Base-by-base conservation (phyloP, 2,329 filamentous ascomycete genomes). In the Botryotinia narcissicola region DNA sequence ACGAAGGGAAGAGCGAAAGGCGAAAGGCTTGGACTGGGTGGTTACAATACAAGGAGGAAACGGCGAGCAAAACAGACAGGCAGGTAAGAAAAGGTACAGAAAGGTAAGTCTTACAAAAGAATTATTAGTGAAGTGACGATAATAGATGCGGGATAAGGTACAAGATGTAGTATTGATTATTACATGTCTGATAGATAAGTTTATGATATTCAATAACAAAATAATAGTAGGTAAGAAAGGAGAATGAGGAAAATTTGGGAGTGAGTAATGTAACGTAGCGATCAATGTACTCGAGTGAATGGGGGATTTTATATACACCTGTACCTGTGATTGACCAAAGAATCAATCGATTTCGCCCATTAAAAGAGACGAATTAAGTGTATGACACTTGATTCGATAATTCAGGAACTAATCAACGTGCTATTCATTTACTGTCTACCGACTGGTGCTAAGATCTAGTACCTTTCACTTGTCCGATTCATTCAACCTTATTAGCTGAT, bases 1-100 rank as follows among this genome's bases (percentile, higher is more conserved):
- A 40, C 10, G 37, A 40, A 40, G 37, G 37, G 35, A 35, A 35
- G 35, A 5, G 35, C 35, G 35, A 35, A 35, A 35, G 35, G 37
- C 37, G 10, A 40, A 10, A 40, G 44, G 5, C 32, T 51, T 51
- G 8, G 37, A 37, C 14, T 35, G 16, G 12, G 40, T 35, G n/a
- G 25, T 40, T 2, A 29, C 37, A 16, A 32, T 25, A 67, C 12
- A n/a, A 51, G 29, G 10, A 22, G 29, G 16, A 40, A 14, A 60
- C 16, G 37, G 57, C 42, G n/a, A 6, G 32, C 54, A 48, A 54
- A 67, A 68, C 54, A 37, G 70, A 42, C 60, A 57, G 40, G 4
- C 60, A 57, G 40, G 14, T 48, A 60, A 59, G 68, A 66, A 69
- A 54, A 70, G 73, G 57, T 16, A 61, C 32, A 25, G 25, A 37